Evolutionary conservation across 1,139 yeast genomes (phyloP).

Genomic region (Petasospora fabianii): DNA sequence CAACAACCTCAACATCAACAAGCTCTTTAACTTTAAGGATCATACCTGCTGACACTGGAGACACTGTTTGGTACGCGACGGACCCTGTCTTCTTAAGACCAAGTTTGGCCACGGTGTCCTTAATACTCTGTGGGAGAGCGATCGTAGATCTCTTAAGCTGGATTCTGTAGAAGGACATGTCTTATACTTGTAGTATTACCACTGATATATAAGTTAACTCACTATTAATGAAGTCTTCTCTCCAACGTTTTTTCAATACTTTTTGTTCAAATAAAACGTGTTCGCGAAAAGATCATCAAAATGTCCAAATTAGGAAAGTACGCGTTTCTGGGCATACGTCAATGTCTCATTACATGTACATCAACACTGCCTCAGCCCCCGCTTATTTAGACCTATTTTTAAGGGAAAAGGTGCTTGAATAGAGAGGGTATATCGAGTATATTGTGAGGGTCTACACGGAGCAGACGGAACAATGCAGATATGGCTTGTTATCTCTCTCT

Average conservation of each 20-base stretch:
- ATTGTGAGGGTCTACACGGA: too few species aligned
- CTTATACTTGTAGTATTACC: too few species aligned
- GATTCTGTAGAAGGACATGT: constrained; percentile 52
- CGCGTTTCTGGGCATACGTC: neutral
- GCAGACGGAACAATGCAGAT: too few species aligned
- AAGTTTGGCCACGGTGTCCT: constrained; percentile 63
- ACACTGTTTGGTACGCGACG: constrained; percentile 66
- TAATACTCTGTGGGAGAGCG: constrained; percentile 71
- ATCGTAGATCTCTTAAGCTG: constrained; percentile 79
- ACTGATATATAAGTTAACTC: too few species aligned
- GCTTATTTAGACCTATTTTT: too few species aligned
- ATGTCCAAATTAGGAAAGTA: neutral
- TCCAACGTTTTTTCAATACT: too few species aligned
- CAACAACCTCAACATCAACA: constrained; percentile 78
- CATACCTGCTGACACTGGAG: constrained; percentile 82
- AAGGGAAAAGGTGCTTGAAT: too few species aligned
- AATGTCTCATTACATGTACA: constrained; percentile 7
- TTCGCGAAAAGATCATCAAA: neutral
- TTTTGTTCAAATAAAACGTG: neutral
- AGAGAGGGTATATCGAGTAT: too few species aligned
- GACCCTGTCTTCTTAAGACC: constrained; percentile 78
- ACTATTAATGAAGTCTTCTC: too few species aligned
- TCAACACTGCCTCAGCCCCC: constrained; percentile 3
- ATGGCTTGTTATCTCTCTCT: neutral
- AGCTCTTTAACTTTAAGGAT: constrained; percentile 81